phyloP scores from a whole-genome alignment of 2,329 filamentous ascomycete species.

The Ophiocordyceps camponoti-leonardi region DNA sequence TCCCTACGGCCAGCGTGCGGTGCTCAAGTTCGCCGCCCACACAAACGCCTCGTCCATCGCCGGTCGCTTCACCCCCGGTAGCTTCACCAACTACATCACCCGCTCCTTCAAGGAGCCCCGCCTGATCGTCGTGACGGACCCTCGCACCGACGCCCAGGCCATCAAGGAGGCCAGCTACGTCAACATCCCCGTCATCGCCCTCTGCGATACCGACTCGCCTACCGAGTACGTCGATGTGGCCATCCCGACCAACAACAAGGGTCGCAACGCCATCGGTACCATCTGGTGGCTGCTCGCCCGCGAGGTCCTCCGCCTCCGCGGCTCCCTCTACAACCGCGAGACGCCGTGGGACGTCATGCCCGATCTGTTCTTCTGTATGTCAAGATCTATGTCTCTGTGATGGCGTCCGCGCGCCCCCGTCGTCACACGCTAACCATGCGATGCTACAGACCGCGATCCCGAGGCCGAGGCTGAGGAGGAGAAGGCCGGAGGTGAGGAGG shows the following conservation, averaged over 20 bases:
- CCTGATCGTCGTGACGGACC: constrained; percentile 98
- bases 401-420: no score
- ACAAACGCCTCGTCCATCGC: constrained; percentile 96
- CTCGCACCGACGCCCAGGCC: constrained; percentile 97
- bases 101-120: constrained; percentile 99
- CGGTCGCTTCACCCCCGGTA: constrained; percentile 99
- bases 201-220: constrained; percentile 97
- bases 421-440: not conserved
- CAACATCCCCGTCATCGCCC: constrained; percentile 99
- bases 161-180: constrained; percentile 99
- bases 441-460: constrained; percentile 67
- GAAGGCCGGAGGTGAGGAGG: constrained; percentile 80
- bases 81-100: constrained; percentile 99
- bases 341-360: constrained; percentile 98
- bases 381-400: no score
- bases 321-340: constrained; percentile 91
- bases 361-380: constrained; percentile 95
- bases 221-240: constrained; percentile 99
- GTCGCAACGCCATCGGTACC: constrained; percentile 94
- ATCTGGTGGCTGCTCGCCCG: constrained; percentile 99
- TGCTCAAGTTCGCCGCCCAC: constrained; percentile 98
- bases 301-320: constrained; percentile 97
- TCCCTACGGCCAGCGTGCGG: constrained; percentile 98
- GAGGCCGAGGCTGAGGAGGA: constrained; percentile 99
- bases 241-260: constrained; percentile 99